A percentile compares a stretch with the other conserved stretches of the same genome.
Evolutionary conservation across 352 stramenopile species (phyloP).

Genomic region (Phytophthora chlamydospora): DNA sequence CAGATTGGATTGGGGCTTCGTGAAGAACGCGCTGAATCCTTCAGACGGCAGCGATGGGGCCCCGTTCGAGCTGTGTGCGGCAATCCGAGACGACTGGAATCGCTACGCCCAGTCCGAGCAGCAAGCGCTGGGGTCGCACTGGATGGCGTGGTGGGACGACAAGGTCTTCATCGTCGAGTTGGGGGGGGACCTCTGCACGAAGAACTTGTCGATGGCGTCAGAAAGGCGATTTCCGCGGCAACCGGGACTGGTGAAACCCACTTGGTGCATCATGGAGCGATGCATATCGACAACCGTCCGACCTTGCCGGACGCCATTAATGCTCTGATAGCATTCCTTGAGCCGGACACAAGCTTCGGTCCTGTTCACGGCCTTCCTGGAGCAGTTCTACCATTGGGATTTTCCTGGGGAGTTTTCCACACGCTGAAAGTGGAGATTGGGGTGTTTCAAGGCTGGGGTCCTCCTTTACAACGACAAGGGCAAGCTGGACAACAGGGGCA

Average conservation of each 20-base stretch:
- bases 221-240: background rate
- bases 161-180: conserved; percentile 9
- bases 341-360: conserved; percentile 11
- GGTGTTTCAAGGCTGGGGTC: background rate
- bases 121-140: background rate
- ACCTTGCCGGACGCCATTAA: conserved; percentile 1
- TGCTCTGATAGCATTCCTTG: background rate
- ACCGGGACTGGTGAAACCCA: background rate
- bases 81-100: conserved; percentile 10
- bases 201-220: background rate
- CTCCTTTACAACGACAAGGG: background rate
- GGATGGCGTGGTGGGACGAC: conserved; percentile 3
- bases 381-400: background rate
- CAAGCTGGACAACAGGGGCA: too few relatives aligned
- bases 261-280: background rate
- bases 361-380: background rate
- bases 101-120: conserved; percentile 7
- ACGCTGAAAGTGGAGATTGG: conserved; percentile 20
- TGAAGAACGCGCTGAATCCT: conserved; percentile 5
- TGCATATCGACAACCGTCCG: background rate
- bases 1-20: background rate
- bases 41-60: conserved; percentile 1
- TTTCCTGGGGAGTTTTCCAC: background rate
- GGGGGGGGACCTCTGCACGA: background rate
- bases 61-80: conserved; percentile 10